Conservation (phyloP, 768 basidiomycete species). For the Phanerochaete carnosa region DNA sequence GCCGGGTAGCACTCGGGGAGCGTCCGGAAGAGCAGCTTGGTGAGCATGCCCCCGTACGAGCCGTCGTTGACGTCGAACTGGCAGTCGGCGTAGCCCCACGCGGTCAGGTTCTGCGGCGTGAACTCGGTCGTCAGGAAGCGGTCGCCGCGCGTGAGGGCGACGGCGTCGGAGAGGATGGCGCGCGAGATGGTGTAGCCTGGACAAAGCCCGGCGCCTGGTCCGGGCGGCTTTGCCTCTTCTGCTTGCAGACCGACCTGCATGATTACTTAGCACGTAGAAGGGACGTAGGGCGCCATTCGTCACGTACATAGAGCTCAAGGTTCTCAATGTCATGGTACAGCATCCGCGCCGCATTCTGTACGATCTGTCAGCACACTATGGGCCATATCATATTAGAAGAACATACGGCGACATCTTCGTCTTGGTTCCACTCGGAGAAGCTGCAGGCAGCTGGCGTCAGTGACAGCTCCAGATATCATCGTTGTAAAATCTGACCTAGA, state of each 20-base stretch:
- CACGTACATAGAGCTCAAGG: conserved; percentile 78
- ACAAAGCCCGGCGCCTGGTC: conserved; percentile 72
- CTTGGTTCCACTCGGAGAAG: conserved; percentile 33
- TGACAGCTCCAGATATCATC: not conserved
- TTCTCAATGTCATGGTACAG: conserved; percentile 75
- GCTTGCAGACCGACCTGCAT: conserved; percentile 41
- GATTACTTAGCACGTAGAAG: too few species aligned
- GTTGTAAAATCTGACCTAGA: not conserved
- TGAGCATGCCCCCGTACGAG: conserved; percentile 73
- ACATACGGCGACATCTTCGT: conserved; percentile 23
- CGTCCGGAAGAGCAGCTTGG: conserved; percentile 67
- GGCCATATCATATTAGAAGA: conserved; percentile 17
- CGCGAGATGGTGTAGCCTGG: conserved; percentile 83
- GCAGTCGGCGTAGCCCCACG: conserved; percentile 78
- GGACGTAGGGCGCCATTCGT: too few species aligned
- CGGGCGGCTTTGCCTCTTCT: conserved; percentile 63
- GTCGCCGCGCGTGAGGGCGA: conserved; percentile 70
- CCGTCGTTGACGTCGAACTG: conserved; percentile 62
- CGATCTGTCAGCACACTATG: not conserved
- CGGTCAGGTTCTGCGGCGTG: conserved; percentile 72
- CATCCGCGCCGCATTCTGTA: conserved; percentile 55
- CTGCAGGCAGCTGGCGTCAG: not conserved
- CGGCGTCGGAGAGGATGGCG: conserved; percentile 80
- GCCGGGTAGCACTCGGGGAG: conserved; percentile 67
- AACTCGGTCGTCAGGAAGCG: conserved; percentile 75